Conservation (phyloP, 2,329 filamentous ascomycete genomes). For the Pseudocercospora fuligena region DNA sequence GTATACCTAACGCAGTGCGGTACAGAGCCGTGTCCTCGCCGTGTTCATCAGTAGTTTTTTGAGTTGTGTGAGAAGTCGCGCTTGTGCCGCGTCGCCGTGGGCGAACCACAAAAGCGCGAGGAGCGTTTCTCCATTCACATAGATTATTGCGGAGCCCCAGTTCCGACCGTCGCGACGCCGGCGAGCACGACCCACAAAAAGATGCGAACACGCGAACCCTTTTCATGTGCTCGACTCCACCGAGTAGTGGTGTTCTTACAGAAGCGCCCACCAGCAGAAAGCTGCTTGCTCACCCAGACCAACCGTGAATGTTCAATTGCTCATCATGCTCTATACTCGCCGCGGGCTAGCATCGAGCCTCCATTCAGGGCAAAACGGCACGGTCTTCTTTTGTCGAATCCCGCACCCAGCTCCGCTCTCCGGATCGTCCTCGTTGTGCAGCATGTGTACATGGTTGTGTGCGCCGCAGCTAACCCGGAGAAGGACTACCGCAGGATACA, state of each 20-base stretch:
- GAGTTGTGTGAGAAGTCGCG: not conserved
- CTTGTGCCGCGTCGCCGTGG: not conserved
- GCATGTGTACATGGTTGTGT: not conserved
- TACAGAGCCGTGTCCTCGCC: conserved; percentile 3
- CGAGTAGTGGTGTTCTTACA: not conserved
- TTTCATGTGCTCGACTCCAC: not conserved
- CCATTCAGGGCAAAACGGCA: not conserved
- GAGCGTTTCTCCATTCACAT: not conserved
- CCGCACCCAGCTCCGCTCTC: not conserved
- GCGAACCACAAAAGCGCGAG: not conserved
- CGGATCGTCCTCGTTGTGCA: conserved; percentile 7
- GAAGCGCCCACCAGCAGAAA: not conserved
- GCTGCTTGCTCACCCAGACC: not conserved
- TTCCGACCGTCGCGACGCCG: not conserved
- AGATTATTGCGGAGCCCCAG: not conserved
- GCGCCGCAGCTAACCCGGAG: conserved; percentile 1
- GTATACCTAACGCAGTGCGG: not conserved
- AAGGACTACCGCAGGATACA: not conserved
- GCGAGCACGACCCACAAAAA: not conserved
- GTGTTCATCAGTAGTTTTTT: not conserved
- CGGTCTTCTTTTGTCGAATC: not conserved
- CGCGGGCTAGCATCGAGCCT: not conserved
- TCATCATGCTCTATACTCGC: not conserved
- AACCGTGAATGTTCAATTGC: not conserved
- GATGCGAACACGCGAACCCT: not conserved